Percentiles rank a stretch among this genome's conserved stretches.
Conservation (phyloP, 495 filamentous ascomycete species). For the Cercophora samala region DNA sequence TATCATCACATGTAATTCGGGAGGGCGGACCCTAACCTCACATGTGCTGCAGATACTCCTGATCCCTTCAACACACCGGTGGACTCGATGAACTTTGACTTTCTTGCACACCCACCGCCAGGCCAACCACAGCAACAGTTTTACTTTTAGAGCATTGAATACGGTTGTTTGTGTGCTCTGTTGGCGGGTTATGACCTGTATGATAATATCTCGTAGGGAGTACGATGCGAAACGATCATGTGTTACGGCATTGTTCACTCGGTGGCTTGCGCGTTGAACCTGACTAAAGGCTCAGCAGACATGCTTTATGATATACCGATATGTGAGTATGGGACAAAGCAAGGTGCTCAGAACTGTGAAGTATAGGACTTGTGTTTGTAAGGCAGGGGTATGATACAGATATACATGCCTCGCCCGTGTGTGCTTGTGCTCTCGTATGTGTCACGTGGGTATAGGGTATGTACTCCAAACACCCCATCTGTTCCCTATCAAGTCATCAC, state of each 20-base stretch:
- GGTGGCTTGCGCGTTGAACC: too few relatives aligned
- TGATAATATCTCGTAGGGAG: background rate
- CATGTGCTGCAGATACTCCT: conserved; percentile 38
- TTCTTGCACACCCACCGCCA: conserved; percentile 47
- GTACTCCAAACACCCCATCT: background rate
- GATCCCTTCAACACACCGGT: conserved; percentile 49
- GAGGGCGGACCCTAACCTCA: conserved; percentile 6
- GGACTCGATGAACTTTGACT: conserved; percentile 52
- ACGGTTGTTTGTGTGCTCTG: background rate
- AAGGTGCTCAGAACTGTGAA: background rate
- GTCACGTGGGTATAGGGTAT: background rate
- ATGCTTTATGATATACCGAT: too few relatives aligned
- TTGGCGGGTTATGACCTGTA: background rate
- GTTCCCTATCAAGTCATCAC: background rate
- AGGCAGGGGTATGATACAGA: background rate
- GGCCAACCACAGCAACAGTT: conserved; percentile 50
- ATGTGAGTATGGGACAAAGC: too few relatives aligned
- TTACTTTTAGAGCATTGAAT: conserved; percentile 37
- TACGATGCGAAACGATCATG: too few relatives aligned
- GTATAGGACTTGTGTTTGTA: background rate
- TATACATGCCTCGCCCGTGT: background rate
- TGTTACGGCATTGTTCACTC: too few relatives aligned
- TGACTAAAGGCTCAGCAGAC: too few relatives aligned
- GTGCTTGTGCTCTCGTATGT: background rate
- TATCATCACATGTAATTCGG: background rate